Evolutionary conservation across 495 filamentous ascomycete species (phyloP), one percentile per base, ranked within the genome.

Genomic region (Elasticomyces elasticus): DNA sequence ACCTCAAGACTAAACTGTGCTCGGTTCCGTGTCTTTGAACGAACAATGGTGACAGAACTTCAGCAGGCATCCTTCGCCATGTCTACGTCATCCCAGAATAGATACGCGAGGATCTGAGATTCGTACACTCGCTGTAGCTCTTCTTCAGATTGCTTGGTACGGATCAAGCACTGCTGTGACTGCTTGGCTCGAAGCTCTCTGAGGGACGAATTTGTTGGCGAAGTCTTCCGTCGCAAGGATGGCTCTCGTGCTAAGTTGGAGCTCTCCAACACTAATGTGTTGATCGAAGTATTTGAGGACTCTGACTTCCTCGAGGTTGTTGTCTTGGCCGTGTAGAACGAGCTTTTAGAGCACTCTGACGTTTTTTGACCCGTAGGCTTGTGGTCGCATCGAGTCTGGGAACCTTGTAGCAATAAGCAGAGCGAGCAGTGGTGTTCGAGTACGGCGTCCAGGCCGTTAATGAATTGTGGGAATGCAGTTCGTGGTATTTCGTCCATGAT

Each of bases 61-160:
- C n/a, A n/a, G n/a, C n/a, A n/a, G n/a, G n/a, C n/a, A n/a, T n/a
- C n/a, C n/a, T n/a, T n/a, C n/a, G n/a, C n/a, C n/a, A n/a, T n/a
- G n/a, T 51, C 43, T 9, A 33, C 43, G 23, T 9, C 30, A 15
- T 26, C 12, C 5, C 61, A 60, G 28, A 66, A 33, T 1, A 70
- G 57, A 41, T 70, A 70, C 13, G 57, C 51, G 7, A 51, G 30
- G 5, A 65, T 65, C 55, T 66, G 65, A 12, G 47, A 43, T 27
- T 70, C 65, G 49, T 67, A 70, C n/a, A 60, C 52, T 13, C 55
- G 54, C 56, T 65, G 59, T 33, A 70, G 47, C 28, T 59, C 61
- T 11, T 60, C 65, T 11, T 70, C 68, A 0, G 63, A 66, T n/a
- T 65, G 52, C 47, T 63, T 64, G 15, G 60, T 54, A 5, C 64